phyloP scores from a whole-genome alignment of 116 monocot species.

The Phalaenopsis hybrid region DNA sequence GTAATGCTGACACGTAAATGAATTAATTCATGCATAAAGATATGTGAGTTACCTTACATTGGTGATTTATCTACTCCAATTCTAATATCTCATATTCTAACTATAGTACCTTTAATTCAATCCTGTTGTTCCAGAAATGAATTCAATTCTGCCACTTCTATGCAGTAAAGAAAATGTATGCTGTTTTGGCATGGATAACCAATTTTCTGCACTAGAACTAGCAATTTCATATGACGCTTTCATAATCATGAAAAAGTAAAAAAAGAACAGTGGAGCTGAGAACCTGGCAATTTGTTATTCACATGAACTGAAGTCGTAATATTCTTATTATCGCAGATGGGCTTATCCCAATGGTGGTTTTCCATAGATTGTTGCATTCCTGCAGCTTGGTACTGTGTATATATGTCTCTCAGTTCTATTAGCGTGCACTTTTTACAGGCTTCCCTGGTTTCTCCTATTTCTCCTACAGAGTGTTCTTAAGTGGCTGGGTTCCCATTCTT shows the following conservation, averaged over 20 bases:
- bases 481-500: neutral
- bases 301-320: neutral
- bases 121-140: neutral
- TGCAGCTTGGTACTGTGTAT: neutral
- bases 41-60: no score
- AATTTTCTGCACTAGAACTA: neutral
- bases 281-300: no score
- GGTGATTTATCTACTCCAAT: no score
- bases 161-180: neutral
- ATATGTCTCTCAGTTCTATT: neutral
- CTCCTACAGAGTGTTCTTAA: neutral
- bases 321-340: neutral
- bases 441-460: neutral
- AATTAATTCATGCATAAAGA: no score
- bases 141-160: neutral
- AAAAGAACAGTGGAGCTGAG: neutral
- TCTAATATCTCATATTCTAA: neutral
- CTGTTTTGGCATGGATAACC: no score
- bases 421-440: neutral
- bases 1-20: no score
- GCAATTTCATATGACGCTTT: neutral
- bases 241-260: neutral
- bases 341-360: neutral
- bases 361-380: neutral
- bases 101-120: neutral